phyloP scores from a whole-genome alignment of 345 rosid genomes.

The Citrus unshiu region DNA sequence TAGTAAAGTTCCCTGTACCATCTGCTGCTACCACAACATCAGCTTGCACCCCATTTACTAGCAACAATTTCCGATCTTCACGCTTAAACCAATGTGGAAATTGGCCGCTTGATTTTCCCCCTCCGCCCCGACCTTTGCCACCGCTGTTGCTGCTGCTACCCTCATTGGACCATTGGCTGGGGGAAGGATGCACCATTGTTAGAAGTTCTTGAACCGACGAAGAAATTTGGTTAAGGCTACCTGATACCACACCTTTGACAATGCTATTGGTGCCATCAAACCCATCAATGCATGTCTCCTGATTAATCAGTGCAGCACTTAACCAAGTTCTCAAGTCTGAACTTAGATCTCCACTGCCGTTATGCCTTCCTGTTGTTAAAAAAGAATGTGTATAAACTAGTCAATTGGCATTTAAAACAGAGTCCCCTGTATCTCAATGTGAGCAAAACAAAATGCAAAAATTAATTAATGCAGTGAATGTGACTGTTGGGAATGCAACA shows the following conservation, averaged over 20 bases:
- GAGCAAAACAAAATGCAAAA: neutral
- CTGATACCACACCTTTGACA: slow-evolving; percentile 42
- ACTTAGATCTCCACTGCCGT: slow-evolving; percentile 61
- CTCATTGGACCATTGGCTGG: slow-evolving; percentile 17
- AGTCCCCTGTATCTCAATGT: neutral
- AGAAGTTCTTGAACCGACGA: slow-evolving; percentile 49
- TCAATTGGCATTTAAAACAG: neutral
- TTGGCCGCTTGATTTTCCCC: neutral
- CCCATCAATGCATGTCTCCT: slow-evolving; percentile 83
- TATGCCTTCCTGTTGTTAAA: slow-evolving; percentile 47
- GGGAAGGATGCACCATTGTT: slow-evolving; percentile 41
- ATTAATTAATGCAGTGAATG: neutral
- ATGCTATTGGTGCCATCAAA: slow-evolving; percentile 57
- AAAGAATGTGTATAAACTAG: neutral
- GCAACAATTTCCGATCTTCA: slow-evolving; percentile 48
- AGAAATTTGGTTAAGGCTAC: slow-evolving; percentile 50
- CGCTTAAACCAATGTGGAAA: slow-evolving; percentile 65
- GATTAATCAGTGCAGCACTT: slow-evolving; percentile 73
- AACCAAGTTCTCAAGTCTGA: slow-evolving; percentile 76
- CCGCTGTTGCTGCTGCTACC: neutral
- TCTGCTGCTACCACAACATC: slow-evolving; percentile 69
- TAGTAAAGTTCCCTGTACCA: slow-evolving; percentile 68
- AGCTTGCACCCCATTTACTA: slow-evolving; percentile 32
- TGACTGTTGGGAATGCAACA: too few species aligned
- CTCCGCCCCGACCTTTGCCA: neutral